Conservation (phyloP, 768 basidiomycete genomes). For the Hemileccinum rubropunctum region DNA sequence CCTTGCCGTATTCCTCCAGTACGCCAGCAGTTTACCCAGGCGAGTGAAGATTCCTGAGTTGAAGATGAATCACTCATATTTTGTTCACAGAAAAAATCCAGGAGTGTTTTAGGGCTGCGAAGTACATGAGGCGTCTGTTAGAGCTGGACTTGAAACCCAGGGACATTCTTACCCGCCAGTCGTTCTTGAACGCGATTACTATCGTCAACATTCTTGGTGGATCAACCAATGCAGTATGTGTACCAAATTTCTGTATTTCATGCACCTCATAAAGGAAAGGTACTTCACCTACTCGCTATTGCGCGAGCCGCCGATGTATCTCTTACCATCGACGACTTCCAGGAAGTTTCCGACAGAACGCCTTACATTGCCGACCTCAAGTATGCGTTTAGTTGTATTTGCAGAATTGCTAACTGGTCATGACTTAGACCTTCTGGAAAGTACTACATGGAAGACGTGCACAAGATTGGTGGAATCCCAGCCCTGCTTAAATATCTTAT, state of each 20-base stretch:
- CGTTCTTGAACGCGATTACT: conserved; percentile 83
- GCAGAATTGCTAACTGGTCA: conserved; percentile 3
- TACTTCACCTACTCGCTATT: conserved; percentile 81
- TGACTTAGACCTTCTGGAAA: conserved; percentile 67
- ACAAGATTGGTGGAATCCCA: conserved; percentile 81
- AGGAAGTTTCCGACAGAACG: conserved; percentile 71
- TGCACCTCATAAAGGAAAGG: conserved; percentile 39
- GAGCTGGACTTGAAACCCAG: conserved; percentile 82
- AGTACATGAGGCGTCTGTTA: conserved; percentile 70
- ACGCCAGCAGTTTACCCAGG: conserved; percentile 73
- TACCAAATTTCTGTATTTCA: neutral
- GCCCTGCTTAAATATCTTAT: conserved; percentile 82
- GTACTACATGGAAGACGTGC: conserved; percentile 90
- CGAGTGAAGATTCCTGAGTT: conserved; percentile 22
- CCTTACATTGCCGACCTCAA: conserved; percentile 86
- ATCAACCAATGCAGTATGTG: conserved; percentile 78
- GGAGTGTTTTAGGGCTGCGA: conserved; percentile 77
- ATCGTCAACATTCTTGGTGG: conserved; percentile 80
- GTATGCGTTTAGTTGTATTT: conserved; percentile 33
- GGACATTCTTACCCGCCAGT: conserved; percentile 64
- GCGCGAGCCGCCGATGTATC: conserved; percentile 75
- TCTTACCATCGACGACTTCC: conserved; percentile 85
- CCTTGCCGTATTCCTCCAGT: conserved; percentile 74
- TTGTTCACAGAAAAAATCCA: conserved; percentile 63
- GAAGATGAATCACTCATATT: neutral